Percentiles rank a stretch among this genome's conserved stretches.
phyloP scores from a whole-genome alignment of 1,284 basidiomycete species.

The Naganishia sp. region DNA sequence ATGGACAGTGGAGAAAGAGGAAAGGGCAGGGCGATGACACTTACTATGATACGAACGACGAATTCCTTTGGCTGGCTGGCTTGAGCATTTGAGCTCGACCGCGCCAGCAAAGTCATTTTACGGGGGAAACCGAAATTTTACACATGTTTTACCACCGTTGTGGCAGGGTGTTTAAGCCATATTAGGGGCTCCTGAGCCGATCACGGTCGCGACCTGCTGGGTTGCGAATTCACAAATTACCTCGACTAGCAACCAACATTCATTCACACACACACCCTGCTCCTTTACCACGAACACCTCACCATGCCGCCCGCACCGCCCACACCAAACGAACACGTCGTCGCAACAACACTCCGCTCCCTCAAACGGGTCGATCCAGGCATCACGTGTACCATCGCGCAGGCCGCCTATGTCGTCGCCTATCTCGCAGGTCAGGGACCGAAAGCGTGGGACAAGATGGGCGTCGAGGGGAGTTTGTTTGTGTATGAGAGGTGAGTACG shows the following conservation, averaged over 20 bases:
- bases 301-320: slow-evolving; percentile 1
- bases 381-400: neutral
- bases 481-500: slow-evolving; percentile 24
- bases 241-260: neutral
- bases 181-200: too few species aligned
- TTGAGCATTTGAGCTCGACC: too few species aligned
- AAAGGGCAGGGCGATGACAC: neutral
- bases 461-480: slow-evolving; percentile 23
- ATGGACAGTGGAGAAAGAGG: neutral
- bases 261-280: neutral
- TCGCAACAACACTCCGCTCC: slow-evolving; percentile 15
- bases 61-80: too few species aligned
- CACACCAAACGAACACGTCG: neutral
- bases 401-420: slow-evolving; percentile 11
- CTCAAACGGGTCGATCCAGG: slow-evolving; percentile 11
- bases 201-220: too few species aligned
- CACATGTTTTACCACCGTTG: too few species aligned
- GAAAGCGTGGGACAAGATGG: slow-evolving; percentile 20
- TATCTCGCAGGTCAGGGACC: neutral
- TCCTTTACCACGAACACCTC: too few species aligned
- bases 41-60: too few species aligned
- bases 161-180: too few species aligned
- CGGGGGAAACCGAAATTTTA: too few species aligned
- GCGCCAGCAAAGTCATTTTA: too few species aligned
- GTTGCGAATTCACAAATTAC: neutral